Base-by-base conservation (phyloP, 2,329 filamentous ascomycete species). In the Keithomyces neogunnii region DNA sequence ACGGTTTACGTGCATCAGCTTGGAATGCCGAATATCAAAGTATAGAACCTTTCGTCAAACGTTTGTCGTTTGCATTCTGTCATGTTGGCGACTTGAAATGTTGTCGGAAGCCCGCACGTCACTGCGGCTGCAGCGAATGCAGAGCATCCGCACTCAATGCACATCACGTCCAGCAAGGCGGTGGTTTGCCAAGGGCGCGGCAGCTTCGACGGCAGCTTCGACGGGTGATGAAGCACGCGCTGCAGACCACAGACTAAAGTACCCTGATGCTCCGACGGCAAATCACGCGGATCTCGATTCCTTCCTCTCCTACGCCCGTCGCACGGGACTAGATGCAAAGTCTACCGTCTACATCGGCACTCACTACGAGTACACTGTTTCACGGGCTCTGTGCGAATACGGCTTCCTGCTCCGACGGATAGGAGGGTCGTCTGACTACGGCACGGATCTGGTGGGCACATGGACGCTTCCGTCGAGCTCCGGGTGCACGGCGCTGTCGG, bases 311-410 rank as follows among this genome's bases (percentile, higher is more conserved):
- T 83, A 90, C 64, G 83, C 83, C 4, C 64, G 73, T 26, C 76
- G 77, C 47, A 75, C 70, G 0, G 72, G 75, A 1, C 72, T 89
- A 28, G 74, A 80, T 55, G 65, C 71, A 1, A 68, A 65, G 4
- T 81, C 78, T 13, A 82, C 80, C 0, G 75, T 82, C 44, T 91
- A 83, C 63, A 72, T 83, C 42, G 88, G 88, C 57, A 92, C 87
- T 0, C 80, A 79, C 63, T 92, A 88, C 69, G 88, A 93, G 66
- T 92, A 92, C 70, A 81, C 73, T 0, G 78, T 82, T 3, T 76
- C 78, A 5, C 63, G 67, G 3, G 69, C 78, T 1, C 75, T 92
- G 0, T 60, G 74, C 3, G 67, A 69, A 1, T 77, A 86, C 49
- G 82, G 84, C 50, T 87, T 92, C 69, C 67, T 70, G 28, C 73